phyloP scores from a whole-genome alignment of 176 grass and related monocot species.

The Oryza meridionalis region DNA sequence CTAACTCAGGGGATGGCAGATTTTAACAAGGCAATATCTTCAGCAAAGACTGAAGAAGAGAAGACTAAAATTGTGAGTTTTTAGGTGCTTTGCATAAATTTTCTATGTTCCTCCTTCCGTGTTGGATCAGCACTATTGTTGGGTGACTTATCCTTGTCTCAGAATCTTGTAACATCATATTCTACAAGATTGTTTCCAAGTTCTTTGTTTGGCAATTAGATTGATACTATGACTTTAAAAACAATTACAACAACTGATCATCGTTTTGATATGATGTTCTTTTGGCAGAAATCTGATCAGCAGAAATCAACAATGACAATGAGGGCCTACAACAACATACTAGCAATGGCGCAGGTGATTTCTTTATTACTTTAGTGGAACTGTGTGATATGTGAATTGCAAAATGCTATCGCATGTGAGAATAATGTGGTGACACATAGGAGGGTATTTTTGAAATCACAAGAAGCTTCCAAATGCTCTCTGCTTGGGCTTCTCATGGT shows the following conservation, averaged over 20 bases:
- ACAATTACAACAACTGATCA: conserved; percentile 27
- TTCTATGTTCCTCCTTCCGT: conserved; percentile 22
- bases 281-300: conserved; percentile 79
- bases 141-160: conserved; percentile 13
- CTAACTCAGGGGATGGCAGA: conserved; percentile 86
- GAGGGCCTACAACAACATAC: conserved; percentile 91
- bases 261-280: conserved; percentile 14
- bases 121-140: conserved; percentile 9
- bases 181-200: conserved; percentile 21
- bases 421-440: neutral
- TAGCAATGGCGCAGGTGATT: conserved; percentile 83
- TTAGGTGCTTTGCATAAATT: conserved; percentile 21
- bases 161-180: conserved; percentile 19
- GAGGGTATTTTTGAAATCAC: neutral
- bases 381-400: neutral
- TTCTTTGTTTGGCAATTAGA: neutral
- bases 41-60: conserved; percentile 86
- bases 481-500: neutral
- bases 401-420: neutral
- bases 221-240: neutral
- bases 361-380: conserved; percentile 18
- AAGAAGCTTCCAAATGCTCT: neutral
- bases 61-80: conserved; percentile 85
- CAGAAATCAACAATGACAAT: conserved; percentile 74
- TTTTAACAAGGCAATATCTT: conserved; percentile 78